These are phyloP conservation scores for Akanthomyces lecanii DNA, from an alignment of 2,329 filamentous ascomycete species.

Conservation along the genomic window DNA sequence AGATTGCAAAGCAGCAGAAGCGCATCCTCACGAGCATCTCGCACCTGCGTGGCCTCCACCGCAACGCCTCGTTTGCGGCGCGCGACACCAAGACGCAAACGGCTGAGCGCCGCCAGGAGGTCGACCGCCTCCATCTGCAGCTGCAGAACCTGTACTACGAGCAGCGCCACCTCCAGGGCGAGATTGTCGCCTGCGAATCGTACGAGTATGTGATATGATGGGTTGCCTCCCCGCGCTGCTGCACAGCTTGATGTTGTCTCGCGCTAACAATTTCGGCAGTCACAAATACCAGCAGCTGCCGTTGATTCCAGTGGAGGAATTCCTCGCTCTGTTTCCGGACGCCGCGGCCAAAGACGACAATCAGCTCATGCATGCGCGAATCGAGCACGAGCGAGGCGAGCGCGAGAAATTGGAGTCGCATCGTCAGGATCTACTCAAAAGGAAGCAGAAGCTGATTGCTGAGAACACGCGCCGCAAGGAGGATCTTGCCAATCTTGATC, in stretches of 20 bases:
- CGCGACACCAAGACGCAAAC: constrained; percentile 83
- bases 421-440: constrained; percentile 68
- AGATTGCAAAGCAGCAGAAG: constrained; percentile 73
- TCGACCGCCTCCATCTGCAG: constrained; percentile 86
- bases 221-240: not conserved
- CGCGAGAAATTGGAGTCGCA: constrained; percentile 82
- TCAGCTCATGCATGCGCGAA: constrained; percentile 80
- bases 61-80: constrained; percentile 73
- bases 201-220: constrained; percentile 66
- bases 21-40: constrained; percentile 73
- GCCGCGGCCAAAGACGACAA: constrained; percentile 69
- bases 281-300: constrained; percentile 87
- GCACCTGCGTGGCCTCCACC: constrained; percentile 76
- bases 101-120: constrained; percentile 81
- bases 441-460: constrained; percentile 58
- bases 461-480: constrained; percentile 91
- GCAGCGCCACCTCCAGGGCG: constrained; percentile 81
- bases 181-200: constrained; percentile 85
- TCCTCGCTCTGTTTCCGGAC: constrained; percentile 71
- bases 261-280: constrained; percentile 39
- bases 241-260: not conserved
- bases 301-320: constrained; percentile 77
- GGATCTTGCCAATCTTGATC: constrained; percentile 84
- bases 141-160: constrained; percentile 97
- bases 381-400: constrained; percentile 84